Base-by-base conservation (phyloP, 2,329 filamentous ascomycete genomes). In the Pestalotiopsis sp. region DNA sequence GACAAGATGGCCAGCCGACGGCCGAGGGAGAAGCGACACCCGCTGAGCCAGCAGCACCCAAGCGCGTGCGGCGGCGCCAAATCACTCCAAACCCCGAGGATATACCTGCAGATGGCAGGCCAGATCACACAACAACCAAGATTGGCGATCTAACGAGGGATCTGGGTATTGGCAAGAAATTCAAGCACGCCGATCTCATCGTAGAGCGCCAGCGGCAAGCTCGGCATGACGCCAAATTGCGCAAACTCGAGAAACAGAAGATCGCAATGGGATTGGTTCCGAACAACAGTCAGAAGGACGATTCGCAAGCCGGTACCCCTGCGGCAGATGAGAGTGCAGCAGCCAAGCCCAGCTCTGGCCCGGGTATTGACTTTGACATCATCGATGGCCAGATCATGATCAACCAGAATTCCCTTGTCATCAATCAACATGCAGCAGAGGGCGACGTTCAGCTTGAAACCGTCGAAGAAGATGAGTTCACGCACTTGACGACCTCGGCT, bases 391-490 rank as follows among this genome's bases (percentile, higher is more conserved):
- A 92, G 73, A 91, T 95, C 74, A 87, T 93, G 13, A 81, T 93
- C 59, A 90, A 94, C 76, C 89, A 92, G 73, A 85, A 84, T 63
- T 91, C 91, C 1, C 84, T 92, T 17, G 84, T 88, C 52, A 87
- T 94, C 71, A 90, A 95, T 78, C 86, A 91, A 4, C 90, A 93
- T 76, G 90, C 90, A 38, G 80, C 84, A 61, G 83, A 86, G 49
- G 23, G 52, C 36, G 85, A 86, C 45, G 83, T 87, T 67, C 71
- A 72, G 7, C 78, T 86, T 74, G 88, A 92, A 74, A 87, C 89
- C 63, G 85, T 92, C 38, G 92, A 94, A 74, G 92, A 95, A 77
- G 91, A 94, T 80, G 92, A 95, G 74, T 91, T 95, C 73, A 93
- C 92, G 1, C 87, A 87, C 20, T 85, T 90, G 66, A 88, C 92